phyloP scores from a whole-genome alignment of 2,329 filamentous ascomycete genomes.

The Pseudopyricularia cyperi region DNA sequence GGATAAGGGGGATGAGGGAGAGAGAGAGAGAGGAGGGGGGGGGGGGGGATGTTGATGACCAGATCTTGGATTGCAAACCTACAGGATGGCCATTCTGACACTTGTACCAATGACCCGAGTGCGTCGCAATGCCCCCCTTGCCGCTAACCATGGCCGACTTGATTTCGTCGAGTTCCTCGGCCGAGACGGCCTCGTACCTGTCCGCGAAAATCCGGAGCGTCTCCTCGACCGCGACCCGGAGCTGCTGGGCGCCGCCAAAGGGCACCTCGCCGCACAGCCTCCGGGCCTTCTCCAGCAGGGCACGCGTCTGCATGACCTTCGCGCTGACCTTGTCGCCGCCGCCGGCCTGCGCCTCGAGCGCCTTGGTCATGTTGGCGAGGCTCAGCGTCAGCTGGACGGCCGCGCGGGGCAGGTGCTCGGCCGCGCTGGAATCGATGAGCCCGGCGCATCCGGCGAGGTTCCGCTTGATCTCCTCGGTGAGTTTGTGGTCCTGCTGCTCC shows the following conservation, averaged over 20 bases:
- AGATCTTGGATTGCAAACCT: neutral
- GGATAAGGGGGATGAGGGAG: neutral
- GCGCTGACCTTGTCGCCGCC: constrained; percentile 1
- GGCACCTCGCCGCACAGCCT: neutral
- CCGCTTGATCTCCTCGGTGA: neutral
- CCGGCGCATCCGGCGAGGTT: neutral
- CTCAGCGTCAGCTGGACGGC: neutral
- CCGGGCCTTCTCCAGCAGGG: constrained; percentile 6
- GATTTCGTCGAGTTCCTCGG: constrained; percentile 36
- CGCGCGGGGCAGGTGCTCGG: neutral
- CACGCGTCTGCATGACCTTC: constrained; percentile 10
- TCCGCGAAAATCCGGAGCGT: constrained; percentile 14
- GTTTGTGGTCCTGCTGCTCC: neutral
- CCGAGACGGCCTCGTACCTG: constrained; percentile 31
- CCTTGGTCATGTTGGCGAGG: constrained; percentile 1
- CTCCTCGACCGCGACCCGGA: constrained; percentile 7
- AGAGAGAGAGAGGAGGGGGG: too few species aligned
- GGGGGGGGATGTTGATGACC: too few species aligned
- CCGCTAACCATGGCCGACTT: constrained; percentile 36
- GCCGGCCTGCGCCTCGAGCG: neutral
- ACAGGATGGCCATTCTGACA: constrained; percentile 40
- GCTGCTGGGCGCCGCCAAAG: constrained; percentile 3
- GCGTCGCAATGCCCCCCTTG: constrained; percentile 23
- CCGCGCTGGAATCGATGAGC: neutral
- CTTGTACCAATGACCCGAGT: constrained; percentile 46